A percentile compares a stretch with the other conserved stretches of the same genome.
Evolutionary conservation across 2,329 filamentous ascomycete species (phyloP).

Genomic region (Rhexocercosporidium sp.): DNA sequence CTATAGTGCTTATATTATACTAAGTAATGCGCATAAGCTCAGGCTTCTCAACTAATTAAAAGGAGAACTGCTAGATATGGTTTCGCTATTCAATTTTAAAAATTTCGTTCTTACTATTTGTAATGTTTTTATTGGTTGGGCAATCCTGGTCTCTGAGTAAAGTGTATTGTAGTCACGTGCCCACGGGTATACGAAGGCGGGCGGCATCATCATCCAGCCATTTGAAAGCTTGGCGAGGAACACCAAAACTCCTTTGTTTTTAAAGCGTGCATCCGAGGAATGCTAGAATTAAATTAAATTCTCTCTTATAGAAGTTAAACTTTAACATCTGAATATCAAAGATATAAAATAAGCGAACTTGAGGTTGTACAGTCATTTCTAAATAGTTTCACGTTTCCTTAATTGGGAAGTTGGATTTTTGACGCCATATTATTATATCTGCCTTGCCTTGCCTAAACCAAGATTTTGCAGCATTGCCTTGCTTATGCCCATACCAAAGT

Average conservation of each 20-base stretch:
- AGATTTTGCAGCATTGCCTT: background rate
- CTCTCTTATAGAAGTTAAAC: too few relatives aligned
- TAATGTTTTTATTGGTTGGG: slow-evolving; percentile 10
- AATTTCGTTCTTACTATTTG: slow-evolving; percentile 18
- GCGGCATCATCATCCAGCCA: too few relatives aligned
- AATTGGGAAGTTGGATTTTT: background rate
- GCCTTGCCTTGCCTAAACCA: background rate
- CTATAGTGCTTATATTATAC: too few relatives aligned
- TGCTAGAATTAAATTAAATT: too few relatives aligned
- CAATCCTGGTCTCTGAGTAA: too few relatives aligned
- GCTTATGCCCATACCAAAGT: background rate
- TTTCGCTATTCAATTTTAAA: slow-evolving; percentile 7
- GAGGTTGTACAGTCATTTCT: background rate
- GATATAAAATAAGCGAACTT: background rate
- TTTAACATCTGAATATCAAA: too few relatives aligned
- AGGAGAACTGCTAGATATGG: slow-evolving; percentile 7
- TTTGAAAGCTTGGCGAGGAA: too few relatives aligned
- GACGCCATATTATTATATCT: background rate
- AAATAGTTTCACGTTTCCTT: background rate
- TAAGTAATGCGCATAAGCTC: too few relatives aligned
- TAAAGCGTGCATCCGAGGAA: too few relatives aligned
- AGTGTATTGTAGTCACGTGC: too few relatives aligned
- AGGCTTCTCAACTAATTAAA: slow-evolving; percentile 13
- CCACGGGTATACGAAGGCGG: too few relatives aligned
- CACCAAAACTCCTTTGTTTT: too few relatives aligned